These are phyloP conservation scores for Ophiocordyceps australis DNA, from an alignment of 2,329 filamentous ascomycete genomes.

Conservation along the genomic window DNA sequence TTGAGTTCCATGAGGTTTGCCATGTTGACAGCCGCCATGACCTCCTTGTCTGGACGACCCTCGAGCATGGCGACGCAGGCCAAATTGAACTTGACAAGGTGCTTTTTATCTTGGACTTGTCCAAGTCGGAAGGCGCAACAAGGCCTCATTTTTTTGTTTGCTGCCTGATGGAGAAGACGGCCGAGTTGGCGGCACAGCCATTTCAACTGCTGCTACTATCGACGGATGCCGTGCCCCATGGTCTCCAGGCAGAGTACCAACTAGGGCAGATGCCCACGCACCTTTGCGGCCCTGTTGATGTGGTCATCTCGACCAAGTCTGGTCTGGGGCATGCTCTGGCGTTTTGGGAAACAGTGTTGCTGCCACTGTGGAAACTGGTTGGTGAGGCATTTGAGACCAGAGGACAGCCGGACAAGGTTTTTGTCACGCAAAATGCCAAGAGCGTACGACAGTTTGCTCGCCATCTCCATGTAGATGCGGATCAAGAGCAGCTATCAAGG, in stretches of 20 bases:
- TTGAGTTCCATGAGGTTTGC: too few species aligned
- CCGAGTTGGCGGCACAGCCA: conserved; percentile 8
- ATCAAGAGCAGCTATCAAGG: conserved; percentile 2
- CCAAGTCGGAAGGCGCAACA: not conserved
- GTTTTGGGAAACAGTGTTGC: conserved; percentile 37
- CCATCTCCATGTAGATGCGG: conserved; percentile 13
- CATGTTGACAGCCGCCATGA: too few species aligned
- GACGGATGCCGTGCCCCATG: conserved; percentile 14
- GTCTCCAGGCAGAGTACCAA: conserved; percentile 16
- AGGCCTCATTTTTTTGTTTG: conserved; percentile 17
- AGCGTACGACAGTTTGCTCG: conserved; percentile 47
- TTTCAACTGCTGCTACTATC: conserved; percentile 12
- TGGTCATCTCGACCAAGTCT: conserved; percentile 50
- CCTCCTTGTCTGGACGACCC: conserved; percentile 10
- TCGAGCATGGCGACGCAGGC: conserved; percentile 3
- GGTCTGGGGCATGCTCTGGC: conserved; percentile 37
- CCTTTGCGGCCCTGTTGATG: conserved; percentile 24
- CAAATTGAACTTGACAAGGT: conserved; percentile 8
- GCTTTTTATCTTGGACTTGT: conserved; percentile 8
- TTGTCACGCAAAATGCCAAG: conserved; percentile 43
- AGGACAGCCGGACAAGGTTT: conserved; percentile 13
- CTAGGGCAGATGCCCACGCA: conserved; percentile 19
- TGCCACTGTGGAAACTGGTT: conserved; percentile 31
- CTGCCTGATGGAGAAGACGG: conserved; percentile 16
- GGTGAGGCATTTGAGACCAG: conserved; percentile 6